Evolutionary conservation across 1,139 yeast species (phyloP).

Genomic region (Debaryomycetaceae sp.): DNA sequence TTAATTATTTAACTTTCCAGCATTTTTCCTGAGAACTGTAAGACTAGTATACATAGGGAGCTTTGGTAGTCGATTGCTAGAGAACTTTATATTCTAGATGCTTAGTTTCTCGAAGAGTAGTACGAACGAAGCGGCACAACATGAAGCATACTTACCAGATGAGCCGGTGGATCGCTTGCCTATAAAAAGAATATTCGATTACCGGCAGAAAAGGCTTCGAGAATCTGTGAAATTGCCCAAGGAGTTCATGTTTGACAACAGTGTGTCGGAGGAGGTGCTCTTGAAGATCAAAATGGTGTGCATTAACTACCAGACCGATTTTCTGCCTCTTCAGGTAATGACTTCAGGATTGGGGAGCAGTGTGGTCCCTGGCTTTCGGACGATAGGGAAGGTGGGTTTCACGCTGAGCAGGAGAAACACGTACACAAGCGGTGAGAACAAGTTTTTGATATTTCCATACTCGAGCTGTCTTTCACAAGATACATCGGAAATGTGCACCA

Average conservation of each 20-base stretch:
- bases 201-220: slow-evolving; percentile 14
- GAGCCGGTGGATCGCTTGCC: slow-evolving; percentile 15
- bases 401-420: slow-evolving; percentile 7
- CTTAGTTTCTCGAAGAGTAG: not conserved
- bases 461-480: slow-evolving; percentile 31
- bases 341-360: slow-evolving; percentile 7
- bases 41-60: too few relatives aligned
- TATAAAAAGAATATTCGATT: slow-evolving; percentile 28
- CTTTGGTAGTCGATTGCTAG: too few relatives aligned
- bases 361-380: slow-evolving; percentile 33
- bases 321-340: slow-evolving; percentile 14
- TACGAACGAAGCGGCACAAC: slow-evolving; percentile 1
- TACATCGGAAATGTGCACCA: slow-evolving; percentile 15
- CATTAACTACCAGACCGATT: slow-evolving; percentile 24
- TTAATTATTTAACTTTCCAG: too few relatives aligned
- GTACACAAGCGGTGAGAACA: slow-evolving; percentile 11
- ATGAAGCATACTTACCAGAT: slow-evolving; percentile 3
- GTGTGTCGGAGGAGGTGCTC: slow-evolving; percentile 19
- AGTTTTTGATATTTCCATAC: slow-evolving; percentile 36
- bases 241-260: slow-evolving; percentile 17
- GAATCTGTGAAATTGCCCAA: slow-evolving; percentile 30
- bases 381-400: slow-evolving; percentile 25
- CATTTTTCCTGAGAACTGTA: too few relatives aligned
- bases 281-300: slow-evolving; percentile 32
- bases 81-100: not conserved